Percentiles rank a stretch among this genome's conserved stretches.
These are phyloP conservation scores for Coemansia sp. DNA, from an alignment of 192 early-diverging fungal species.

Conservation along the genomic window DNA sequence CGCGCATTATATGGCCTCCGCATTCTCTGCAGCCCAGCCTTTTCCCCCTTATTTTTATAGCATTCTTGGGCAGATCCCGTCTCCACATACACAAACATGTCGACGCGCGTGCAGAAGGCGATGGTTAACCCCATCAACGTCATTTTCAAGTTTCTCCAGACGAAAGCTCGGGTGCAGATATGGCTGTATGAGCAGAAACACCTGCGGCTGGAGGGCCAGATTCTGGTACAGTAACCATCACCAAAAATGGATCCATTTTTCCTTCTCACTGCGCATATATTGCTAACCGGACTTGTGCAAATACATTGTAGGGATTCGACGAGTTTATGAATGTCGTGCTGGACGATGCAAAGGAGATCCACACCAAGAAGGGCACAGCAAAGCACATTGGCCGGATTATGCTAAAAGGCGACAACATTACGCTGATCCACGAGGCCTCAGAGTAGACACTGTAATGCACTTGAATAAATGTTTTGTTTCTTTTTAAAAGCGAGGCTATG, in stretches of 20 bases:
- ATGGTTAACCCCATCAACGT: slow-evolving; percentile 72
- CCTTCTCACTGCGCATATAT: neutral
- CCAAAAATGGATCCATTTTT: neutral
- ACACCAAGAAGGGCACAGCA: slow-evolving; percentile 73
- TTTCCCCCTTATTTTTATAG: too few species aligned
- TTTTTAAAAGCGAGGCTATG: neutral
- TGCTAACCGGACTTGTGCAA: neutral
- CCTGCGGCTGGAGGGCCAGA: slow-evolving; percentile 86
- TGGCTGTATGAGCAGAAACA: slow-evolving; percentile 93
- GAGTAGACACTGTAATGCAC: neutral
- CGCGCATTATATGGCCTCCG: neutral
- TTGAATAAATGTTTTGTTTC: neutral
- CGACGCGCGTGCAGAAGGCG: slow-evolving; percentile 52
- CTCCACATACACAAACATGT: slow-evolving; percentile 30
- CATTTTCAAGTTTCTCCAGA: slow-evolving; percentile 94
- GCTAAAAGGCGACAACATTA: slow-evolving; percentile 98
- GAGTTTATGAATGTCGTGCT: slow-evolving; percentile 98
- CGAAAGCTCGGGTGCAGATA: slow-evolving; percentile 88
- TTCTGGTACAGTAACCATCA: slow-evolving; percentile 66
- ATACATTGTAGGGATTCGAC: slow-evolving; percentile 85
- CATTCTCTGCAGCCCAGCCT: neutral
- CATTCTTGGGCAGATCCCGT: neutral
- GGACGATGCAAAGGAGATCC: slow-evolving; percentile 83
- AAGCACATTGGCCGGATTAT: slow-evolving; percentile 82
- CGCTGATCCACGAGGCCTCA: slow-evolving; percentile 63